Base-by-base conservation (phyloP, 1,139 yeast genomes). In the Debaryomyces coudertii region DNA sequence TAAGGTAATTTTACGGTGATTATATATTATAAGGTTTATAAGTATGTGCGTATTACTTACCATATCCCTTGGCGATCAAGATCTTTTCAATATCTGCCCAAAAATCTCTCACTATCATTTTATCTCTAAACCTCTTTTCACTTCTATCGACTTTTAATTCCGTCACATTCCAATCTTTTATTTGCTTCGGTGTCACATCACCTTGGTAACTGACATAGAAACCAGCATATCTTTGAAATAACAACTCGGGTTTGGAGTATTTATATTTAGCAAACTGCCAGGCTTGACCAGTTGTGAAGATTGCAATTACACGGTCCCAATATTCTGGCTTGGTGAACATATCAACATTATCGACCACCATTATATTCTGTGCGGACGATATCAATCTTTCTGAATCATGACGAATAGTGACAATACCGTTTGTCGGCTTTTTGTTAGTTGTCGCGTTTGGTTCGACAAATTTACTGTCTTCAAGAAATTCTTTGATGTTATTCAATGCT, bases 241-340 rank as follows among this genome's bases (percentile, higher is more conserved):
- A 73, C 34, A 76, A 73, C 50, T 87, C 83, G 1, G 99, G 97
- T 49, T 85, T 82, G 30, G 84, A 77, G 80, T 90, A 87, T 60
- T 86, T 87, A 66, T 93, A 93, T 57, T 85, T 83, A 58, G 88
- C 82, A 67, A 93, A 89, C 68, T 93, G 99, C 99, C 99, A 93
- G 44, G 85, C 78, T 69, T 93, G 99, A 14, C 99, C 99, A 2
- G 98, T 93, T 12, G 97, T 93, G 69, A 93, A 87, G 24, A 93
- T 89, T 0, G 96, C 98, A 42, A 93, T 88, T 1, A 95, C 97
- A 48, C 99, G 78, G 58, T 86, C 90, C 99, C 99, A 93, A 66
- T 95, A 90, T 61, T 93, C 99, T 3, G 96, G 96, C 61, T 90
- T 92, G 22, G 87, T 85, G 71, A 93, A 92, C 66, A 85, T 80